These are phyloP conservation scores for Phylloporus sp. DNA, from an alignment of 768 basidiomycete species.

Conservation along the genomic window DNA sequence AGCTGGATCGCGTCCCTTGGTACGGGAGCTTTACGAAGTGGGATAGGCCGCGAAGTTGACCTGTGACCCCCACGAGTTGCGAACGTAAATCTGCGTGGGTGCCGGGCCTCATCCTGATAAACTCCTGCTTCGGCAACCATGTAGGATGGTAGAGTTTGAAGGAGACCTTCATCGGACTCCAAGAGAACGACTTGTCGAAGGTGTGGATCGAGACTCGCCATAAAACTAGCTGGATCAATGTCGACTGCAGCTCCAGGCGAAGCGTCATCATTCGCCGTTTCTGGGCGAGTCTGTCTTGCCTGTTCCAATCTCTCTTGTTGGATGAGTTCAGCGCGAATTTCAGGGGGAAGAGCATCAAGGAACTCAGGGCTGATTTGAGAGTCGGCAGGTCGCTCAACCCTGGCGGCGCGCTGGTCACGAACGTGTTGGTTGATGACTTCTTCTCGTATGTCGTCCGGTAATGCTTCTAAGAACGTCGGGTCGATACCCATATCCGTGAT, in stretches of 20 bases:
- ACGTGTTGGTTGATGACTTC: slow-evolving; percentile 98
- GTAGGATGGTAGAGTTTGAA: slow-evolving; percentile 76
- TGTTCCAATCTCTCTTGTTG: slow-evolving; percentile 91
- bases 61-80: slow-evolving; percentile 29
- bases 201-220: slow-evolving; percentile 86
- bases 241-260: slow-evolving; percentile 51
- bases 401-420: slow-evolving; percentile 81
- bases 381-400: slow-evolving; percentile 69
- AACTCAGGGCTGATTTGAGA: slow-evolving; percentile 94
- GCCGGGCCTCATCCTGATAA: slow-evolving; percentile 56
- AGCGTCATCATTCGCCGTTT: slow-evolving; percentile 28
- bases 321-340: slow-evolving; percentile 94
- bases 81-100: slow-evolving; percentile 32
- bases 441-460: slow-evolving; percentile 98
- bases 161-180: slow-evolving; percentile 83
- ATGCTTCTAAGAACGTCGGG: slow-evolving; percentile 93
- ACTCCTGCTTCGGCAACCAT: slow-evolving; percentile 81
- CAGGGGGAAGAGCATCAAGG: slow-evolving; percentile 91
- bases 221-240: slow-evolving; percentile 86
- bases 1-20: slow-evolving; percentile 90
- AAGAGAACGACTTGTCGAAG: slow-evolving; percentile 88
- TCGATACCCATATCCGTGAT: slow-evolving; percentile 99
- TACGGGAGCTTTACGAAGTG: slow-evolving; percentile 47
- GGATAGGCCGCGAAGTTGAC: slow-evolving; percentile 22
- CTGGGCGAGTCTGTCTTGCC: slow-evolving; percentile 45